Evolutionary conservation across 441 rosid species (phyloP).

Genomic region (Jatropha podagrica): DNA sequence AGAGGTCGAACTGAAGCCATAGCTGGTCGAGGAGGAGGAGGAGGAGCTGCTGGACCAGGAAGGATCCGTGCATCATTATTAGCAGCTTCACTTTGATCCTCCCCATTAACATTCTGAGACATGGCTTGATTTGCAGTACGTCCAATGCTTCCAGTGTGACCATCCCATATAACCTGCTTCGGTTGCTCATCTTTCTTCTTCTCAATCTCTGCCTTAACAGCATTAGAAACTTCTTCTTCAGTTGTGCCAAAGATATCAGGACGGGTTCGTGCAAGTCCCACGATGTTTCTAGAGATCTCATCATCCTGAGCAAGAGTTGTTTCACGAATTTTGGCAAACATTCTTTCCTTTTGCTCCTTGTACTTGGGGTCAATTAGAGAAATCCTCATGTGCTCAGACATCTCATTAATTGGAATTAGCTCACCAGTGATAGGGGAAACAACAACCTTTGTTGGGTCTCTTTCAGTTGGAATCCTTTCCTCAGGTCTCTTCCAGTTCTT

Average conservation of each 20-base stretch:
- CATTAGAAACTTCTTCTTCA: slow-evolving; percentile 99
- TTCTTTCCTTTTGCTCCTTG: slow-evolving; percentile 97
- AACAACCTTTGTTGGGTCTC: slow-evolving; percentile 84
- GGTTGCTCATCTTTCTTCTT: slow-evolving; percentile 99
- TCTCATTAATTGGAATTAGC: slow-evolving; percentile 87
- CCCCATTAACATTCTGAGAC: slow-evolving; percentile 73
- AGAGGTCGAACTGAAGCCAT: slow-evolving; percentile 70
- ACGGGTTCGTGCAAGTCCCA: slow-evolving; percentile 87
- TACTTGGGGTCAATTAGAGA: slow-evolving; percentile 97
- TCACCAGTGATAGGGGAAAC: slow-evolving; percentile 96
- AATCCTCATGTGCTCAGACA: slow-evolving; percentile 99
- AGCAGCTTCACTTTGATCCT: slow-evolving; percentile 61
- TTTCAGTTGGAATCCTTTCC: slow-evolving; percentile 83
- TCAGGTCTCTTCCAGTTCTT: slow-evolving; percentile 99
- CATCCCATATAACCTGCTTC: slow-evolving; percentile 98
- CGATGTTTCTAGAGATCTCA: slow-evolving; percentile 93
- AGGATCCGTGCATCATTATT: slow-evolving; percentile 44
- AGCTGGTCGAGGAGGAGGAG: slow-evolving; percentile 80
- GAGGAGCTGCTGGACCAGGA: slow-evolving; percentile 97
- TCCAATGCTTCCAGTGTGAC: slow-evolving; percentile 97
- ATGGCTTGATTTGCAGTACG: slow-evolving; percentile 97
- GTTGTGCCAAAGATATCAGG: slow-evolving; percentile 99
- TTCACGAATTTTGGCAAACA: slow-evolving; percentile 99
- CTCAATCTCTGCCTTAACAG: slow-evolving; percentile 98
- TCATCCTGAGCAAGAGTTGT: slow-evolving; percentile 99